phyloP scores from a whole-genome alignment of 2,329 filamentous ascomycete species.

The Alternaria arbusti region DNA sequence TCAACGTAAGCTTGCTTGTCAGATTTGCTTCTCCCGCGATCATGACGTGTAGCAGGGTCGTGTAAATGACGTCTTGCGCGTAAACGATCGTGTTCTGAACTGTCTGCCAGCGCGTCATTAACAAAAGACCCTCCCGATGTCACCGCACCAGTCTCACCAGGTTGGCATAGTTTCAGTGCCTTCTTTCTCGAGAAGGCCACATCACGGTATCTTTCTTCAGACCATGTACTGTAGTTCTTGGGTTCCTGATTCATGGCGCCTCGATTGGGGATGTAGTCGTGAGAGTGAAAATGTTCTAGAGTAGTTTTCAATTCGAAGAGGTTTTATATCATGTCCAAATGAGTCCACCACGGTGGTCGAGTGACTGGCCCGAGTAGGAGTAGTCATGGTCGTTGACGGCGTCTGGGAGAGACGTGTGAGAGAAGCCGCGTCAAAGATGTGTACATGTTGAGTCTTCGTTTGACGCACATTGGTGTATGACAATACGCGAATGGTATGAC shows the following conservation, averaged over 20 bases:
- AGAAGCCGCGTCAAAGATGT: not conserved
- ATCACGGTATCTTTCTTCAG: too few relatives aligned
- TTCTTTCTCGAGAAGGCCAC: not conserved
- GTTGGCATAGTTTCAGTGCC: not conserved
- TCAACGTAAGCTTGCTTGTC: too few relatives aligned
- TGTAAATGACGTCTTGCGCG: too few relatives aligned
- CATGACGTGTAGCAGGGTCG: too few relatives aligned
- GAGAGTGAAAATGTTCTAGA: not conserved
- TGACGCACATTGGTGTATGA: not conserved
- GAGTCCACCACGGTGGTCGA: not conserved
- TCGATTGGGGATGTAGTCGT: rapidly evolving
- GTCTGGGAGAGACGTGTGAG: not conserved
- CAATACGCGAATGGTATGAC: not conserved
- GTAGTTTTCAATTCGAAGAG: too few relatives aligned
- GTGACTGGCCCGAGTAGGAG: not conserved
- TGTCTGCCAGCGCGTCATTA: not conserved
- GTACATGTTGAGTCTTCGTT: not conserved
- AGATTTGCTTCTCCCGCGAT: too few relatives aligned
- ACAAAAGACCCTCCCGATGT: not conserved
- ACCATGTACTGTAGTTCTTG: too few relatives aligned
- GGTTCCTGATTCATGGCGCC: not conserved
- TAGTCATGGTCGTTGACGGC: not conserved
- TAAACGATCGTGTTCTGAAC: not conserved
- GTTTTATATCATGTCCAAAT: not conserved
- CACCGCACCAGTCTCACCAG: not conserved